phyloP scores from a whole-genome alignment of 2,329 filamentous ascomycete species.

The Paecilomyces sp. region DNA sequence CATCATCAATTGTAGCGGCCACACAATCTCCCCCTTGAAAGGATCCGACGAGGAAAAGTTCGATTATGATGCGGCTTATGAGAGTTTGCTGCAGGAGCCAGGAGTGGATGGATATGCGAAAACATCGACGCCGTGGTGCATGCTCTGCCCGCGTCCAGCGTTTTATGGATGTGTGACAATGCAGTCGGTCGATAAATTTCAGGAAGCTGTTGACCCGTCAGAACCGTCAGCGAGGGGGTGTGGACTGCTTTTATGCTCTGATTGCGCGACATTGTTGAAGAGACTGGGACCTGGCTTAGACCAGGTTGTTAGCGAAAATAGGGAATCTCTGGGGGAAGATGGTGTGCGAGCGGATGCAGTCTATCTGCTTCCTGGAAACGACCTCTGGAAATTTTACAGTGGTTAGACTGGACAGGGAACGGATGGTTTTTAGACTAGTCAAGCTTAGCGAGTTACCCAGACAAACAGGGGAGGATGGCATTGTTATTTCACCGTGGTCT shows the following conservation, averaged over 20 bases:
- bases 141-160: slow-evolving; percentile 33
- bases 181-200: slow-evolving; percentile 8
- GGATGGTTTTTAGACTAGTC: background rate
- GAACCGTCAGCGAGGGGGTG: slow-evolving; percentile 14
- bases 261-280: slow-evolving; percentile 14
- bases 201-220: slow-evolving; percentile 5
- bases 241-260: slow-evolving; percentile 22
- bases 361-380: slow-evolving; percentile 15
- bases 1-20: slow-evolving; percentile 27
- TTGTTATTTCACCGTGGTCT: background rate
- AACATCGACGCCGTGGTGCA: slow-evolving; percentile 26
- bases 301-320: slow-evolving; percentile 10
- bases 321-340: slow-evolving; percentile 5
- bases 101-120: background rate
- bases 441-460: background rate
- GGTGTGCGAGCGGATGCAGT: slow-evolving; percentile 18
- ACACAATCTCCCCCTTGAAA: slow-evolving; percentile 21
- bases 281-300: slow-evolving; percentile 12
- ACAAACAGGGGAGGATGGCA: background rate
- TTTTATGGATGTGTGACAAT: slow-evolving; percentile 23
- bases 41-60: slow-evolving; percentile 8
- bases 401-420: background rate
- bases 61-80: slow-evolving; percentile 19
- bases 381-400: slow-evolving; percentile 11
- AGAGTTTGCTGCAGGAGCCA: slow-evolving; percentile 9